Base-by-base conservation (phyloP, 176 grass and related monocot species). In the Oryza nivara region DNA sequence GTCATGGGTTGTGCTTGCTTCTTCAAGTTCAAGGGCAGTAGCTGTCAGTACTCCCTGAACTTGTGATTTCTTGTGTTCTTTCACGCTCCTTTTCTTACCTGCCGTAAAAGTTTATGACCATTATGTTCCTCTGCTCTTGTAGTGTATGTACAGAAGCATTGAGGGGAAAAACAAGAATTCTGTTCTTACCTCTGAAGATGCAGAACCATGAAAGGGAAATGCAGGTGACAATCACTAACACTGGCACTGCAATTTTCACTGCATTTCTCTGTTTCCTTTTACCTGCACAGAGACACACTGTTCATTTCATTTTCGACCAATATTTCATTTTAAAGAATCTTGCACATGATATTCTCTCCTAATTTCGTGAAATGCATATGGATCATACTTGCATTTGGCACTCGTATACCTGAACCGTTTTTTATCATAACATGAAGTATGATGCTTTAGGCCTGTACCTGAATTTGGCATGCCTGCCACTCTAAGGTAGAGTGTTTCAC, bases 401-500 rank as follows among this genome's bases (percentile, higher is more conserved):
- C 3, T 0, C 43, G 9, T 45, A 13, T 10, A 10, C 11, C 11
- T 47, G 46, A 26, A 26, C 26, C 26, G 26, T 26, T 26, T 26
- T 26, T 26, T 26, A 26, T 26, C 26, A 26, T 26, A 26, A 26
- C 26, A 26, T 34, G 34, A 34, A 3, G 34, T 34, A 4, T 34
- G 34, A 34, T 34, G 34, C 3, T 34, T 34, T 34, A 34, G 34
- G 34, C 34, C 34, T 34, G 34, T 34, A 34, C 46, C 11, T 49
- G 47, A 49, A 40, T 0, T 17, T 10, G 5, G 17, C 52, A 56
- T 20, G 16, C 38, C 65, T 4, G 87, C 80, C 7, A 92, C n/a
- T 22, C 77, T 76, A 20, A 92, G 61, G 22, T 89, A 92, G 5
- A 92, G 49, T 35, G 86, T 85, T 58, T 89, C 87, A 0, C 47